Base-by-base conservation (phyloP, 164 flowering plant species). In the Houttuynia cordata region DNA sequence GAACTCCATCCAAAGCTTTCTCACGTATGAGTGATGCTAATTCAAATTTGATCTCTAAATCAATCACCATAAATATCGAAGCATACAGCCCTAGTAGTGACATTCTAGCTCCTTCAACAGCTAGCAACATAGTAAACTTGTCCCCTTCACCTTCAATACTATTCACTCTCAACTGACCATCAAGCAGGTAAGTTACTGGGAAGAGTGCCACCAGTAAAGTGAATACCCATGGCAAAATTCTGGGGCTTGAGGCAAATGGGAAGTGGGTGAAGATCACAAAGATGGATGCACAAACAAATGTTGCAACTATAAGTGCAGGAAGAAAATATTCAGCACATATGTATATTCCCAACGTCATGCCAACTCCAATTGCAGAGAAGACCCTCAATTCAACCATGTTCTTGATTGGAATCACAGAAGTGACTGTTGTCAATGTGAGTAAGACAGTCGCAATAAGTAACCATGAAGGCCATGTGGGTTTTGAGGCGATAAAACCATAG, bases 161-260 rank as follows among this genome's bases (percentile, higher is more conserved):
- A 61, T 74, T 81, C 14, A 79, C 73, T 67, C 98, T 84, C 59
- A 93, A 71, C 66, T 93, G 95, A 57, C 96, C 99, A 69, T 93
- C 99, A 63, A 93, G 66, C 23, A 93, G 74, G 72, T 90, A 93
- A 21, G 97, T 88, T 55, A 93, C 95, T 0, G 99, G 99, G 66
- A 93, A 91, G 64, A 93, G 95, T 60, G 99, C 95, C 54, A 93
- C 97, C 63, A 93, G 80, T 4, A 88, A 72, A 39, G 97, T 97
- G 73, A 93, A 93, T 24, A 88, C 78, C 99, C 96, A 91, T n/a
- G n/a, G n/a, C n/a, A n/a, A n/a, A n/a, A n/a, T n/a, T n/a, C n/a
- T n/a, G n/a, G n/a, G n/a, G n/a, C 99, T 93, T n/a, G 95, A 93
- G 49, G 96, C 95, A 61, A 97, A 93, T 24, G 99, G 97, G 39